Evolutionary conservation across 2,329 filamentous ascomycete species (phyloP).

Genomic region (Diplodia scrobiculata): DNA sequence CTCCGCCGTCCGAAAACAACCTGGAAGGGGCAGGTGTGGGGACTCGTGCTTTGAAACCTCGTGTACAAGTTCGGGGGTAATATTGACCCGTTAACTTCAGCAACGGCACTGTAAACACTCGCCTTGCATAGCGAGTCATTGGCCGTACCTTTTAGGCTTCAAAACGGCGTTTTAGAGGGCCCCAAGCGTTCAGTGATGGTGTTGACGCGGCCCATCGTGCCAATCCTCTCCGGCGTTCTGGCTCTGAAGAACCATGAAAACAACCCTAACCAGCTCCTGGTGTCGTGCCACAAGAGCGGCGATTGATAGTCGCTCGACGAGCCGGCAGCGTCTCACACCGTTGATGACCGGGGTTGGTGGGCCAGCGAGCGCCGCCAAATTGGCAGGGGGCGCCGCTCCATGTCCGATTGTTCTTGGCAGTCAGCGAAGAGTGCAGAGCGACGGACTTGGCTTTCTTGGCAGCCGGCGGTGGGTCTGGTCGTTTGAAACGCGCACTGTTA

Average conservation of each 20-base stretch:
- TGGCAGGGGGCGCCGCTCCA: neutral
- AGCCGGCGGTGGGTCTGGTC: neutral
- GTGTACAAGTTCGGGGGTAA: neutral
- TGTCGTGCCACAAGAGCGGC: neutral
- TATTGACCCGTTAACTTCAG: neutral
- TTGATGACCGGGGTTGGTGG: neutral
- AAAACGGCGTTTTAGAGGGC: neutral
- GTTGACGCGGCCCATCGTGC: slow-evolving; percentile 2
- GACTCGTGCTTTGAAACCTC: slow-evolving; percentile 20
- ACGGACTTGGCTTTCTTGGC: slow-evolving; percentile 20
- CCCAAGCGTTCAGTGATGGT: neutral
- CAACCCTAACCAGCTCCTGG: slow-evolving; percentile 15
- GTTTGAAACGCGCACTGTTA: slow-evolving; percentile 15
- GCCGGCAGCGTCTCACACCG: neutral
- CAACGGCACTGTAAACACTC: neutral
- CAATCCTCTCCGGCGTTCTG: neutral
- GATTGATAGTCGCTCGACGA: neutral
- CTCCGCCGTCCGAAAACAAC: slow-evolving; percentile 8
- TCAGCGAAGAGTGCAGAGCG: neutral
- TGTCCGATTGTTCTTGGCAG: neutral
- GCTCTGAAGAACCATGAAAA: slow-evolving; percentile 15
- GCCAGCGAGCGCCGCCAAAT: slow-evolving; percentile 1
- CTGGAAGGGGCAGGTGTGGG: slow-evolving; percentile 18
- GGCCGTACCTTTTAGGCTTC: neutral
- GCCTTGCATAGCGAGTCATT: neutral